A percentile compares a stretch with the other conserved stretches of the same genome.
These are phyloP conservation scores for Pseudognaphalium luteoalbum DNA, from an alignment of 129 eudicot genomes.

Conservation along the genomic window DNA sequence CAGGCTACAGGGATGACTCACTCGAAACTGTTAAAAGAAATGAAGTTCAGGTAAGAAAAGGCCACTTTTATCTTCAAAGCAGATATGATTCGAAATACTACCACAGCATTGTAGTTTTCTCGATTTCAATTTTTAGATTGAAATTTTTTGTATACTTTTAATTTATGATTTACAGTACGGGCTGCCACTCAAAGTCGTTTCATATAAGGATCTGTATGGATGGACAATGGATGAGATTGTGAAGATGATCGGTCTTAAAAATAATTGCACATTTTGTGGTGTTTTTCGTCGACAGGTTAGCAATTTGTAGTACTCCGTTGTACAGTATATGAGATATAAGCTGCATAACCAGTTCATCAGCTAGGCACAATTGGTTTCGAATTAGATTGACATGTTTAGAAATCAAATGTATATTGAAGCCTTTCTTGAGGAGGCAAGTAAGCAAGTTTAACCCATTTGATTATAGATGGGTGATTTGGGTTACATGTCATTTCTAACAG, in stretches of 20 bases:
- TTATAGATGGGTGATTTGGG: neutral
- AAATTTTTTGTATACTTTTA: neutral
- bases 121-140: neutral
- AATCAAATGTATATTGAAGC: no score
- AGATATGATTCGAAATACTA: neutral
- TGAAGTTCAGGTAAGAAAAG: constrained; percentile 65
- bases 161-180: constrained; percentile 70
- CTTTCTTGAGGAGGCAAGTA: neutral
- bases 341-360: neutral
- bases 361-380: neutral
- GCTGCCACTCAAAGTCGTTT: constrained; percentile 85
- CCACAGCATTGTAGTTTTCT: neutral
- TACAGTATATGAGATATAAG: neutral
- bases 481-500: neutral
- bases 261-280: constrained; percentile 97
- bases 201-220: constrained; percentile 92
- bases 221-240: constrained; percentile 99
- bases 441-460: neutral
- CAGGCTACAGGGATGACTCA: constrained; percentile 99
- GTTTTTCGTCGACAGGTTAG: constrained; percentile 91
- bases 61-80: neutral
- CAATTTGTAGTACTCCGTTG: neutral
- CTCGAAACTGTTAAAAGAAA: constrained; percentile 96
- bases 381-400: no score
- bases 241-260: constrained; percentile 88